Evolutionary conservation across 2,329 filamentous ascomycete genomes (phyloP).

Genomic region (Apiospora sp.): DNA sequence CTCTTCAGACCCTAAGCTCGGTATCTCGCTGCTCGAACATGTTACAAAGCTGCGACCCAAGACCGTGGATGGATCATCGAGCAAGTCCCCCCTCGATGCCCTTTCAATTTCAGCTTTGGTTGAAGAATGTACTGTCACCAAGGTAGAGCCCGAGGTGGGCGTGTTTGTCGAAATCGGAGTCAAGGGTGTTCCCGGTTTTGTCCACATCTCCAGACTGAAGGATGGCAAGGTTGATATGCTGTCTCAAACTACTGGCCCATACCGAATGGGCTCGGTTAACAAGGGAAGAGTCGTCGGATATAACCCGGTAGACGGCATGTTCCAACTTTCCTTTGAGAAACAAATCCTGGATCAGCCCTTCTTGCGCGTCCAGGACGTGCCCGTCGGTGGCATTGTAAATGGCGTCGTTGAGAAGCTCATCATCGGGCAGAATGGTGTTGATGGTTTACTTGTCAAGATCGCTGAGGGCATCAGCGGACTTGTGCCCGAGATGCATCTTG

Average conservation of each 20-base stretch:
- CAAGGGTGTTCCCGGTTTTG: conserved; percentile 79
- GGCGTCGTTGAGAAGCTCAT: conserved; percentile 87
- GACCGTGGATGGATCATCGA: conserved; percentile 50
- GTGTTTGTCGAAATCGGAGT: conserved; percentile 79
- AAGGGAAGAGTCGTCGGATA: conserved; percentile 85
- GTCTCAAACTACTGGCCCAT: conserved; percentile 78
- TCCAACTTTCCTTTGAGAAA: conserved; percentile 84
- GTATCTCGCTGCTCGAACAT: conserved; percentile 89
- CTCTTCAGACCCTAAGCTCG: conserved; percentile 81
- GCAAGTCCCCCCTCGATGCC: conserved; percentile 60
- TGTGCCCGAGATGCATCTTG: conserved; percentile 86
- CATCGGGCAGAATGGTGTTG: conserved; percentile 78
- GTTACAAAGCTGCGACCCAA: conserved; percentile 69
- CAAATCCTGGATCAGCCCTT: conserved; percentile 86
- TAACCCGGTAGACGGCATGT: conserved; percentile 86
- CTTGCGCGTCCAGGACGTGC: conserved; percentile 89
- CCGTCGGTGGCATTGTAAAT: conserved; percentile 80
- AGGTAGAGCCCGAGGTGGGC: conserved; percentile 81
- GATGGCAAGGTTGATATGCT: conserved; percentile 89
- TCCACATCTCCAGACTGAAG: conserved; percentile 91
- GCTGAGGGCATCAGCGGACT: conserved; percentile 89
- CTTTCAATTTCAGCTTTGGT: conserved; percentile 79
- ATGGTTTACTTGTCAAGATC: conserved; percentile 82
- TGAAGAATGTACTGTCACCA: conserved; percentile 79
- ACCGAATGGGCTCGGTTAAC: conserved; percentile 80